phyloP scores from a whole-genome alignment of 345 rosid genomes.

The Aurinia saxatilis region DNA sequence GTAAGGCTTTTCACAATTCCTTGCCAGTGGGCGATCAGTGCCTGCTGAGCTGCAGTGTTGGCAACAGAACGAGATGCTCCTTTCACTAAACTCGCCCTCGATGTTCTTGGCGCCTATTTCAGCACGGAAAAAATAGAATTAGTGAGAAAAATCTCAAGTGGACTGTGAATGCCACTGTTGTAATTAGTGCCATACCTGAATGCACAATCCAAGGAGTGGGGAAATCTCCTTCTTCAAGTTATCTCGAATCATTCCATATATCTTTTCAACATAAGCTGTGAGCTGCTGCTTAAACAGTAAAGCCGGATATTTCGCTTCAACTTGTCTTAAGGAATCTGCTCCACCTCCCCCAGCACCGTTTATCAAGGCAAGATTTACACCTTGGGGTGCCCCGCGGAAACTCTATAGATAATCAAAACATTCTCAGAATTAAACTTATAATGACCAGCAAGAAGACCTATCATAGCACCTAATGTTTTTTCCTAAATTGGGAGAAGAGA shows the following conservation, averaged over 20 bases:
- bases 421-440: background rate
- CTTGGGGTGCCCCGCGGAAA: constrained; percentile 91
- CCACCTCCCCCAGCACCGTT: constrained; percentile 56
- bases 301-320: constrained; percentile 97
- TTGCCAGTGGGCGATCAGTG: constrained; percentile 95
- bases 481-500: background rate
- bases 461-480: background rate
- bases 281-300: constrained; percentile 95
- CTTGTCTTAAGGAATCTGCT: constrained; percentile 66
- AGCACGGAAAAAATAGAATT: background rate
- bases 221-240: constrained; percentile 95
- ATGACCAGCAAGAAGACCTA: background rate
- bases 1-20: constrained; percentile 93
- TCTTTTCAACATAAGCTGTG: constrained; percentile 93
- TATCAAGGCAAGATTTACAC: constrained; percentile 66
- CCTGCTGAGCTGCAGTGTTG: constrained; percentile 75
- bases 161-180: background rate
- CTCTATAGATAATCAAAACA: constrained; percentile 43
- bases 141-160: background rate
- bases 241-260: constrained; percentile 95
- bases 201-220: constrained; percentile 92
- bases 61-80: constrained; percentile 77
- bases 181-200: constrained; percentile 51
- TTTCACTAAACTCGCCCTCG: constrained; percentile 94
- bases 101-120: constrained; percentile 94